Percentiles rank a stretch among this genome's conserved stretches.
Conservation (phyloP, 169 alveolate species). For the Cryptosporidium viatorum region DNA sequence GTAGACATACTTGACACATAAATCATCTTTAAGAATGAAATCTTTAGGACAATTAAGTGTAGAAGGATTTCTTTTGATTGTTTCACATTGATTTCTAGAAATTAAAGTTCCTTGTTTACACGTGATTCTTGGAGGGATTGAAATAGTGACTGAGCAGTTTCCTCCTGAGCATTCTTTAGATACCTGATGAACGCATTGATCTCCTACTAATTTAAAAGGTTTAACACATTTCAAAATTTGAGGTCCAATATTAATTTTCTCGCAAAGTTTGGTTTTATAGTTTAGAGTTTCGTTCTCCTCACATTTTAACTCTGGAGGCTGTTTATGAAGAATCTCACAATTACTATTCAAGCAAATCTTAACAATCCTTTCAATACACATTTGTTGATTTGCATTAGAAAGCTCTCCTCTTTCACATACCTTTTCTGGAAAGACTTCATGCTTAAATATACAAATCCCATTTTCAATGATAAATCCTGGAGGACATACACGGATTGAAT, state of each 20-base stretch:
- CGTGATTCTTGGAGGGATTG: slow-evolving; percentile 23
- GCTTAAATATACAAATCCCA: slow-evolving; percentile 47
- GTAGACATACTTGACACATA: slow-evolving; percentile 10
- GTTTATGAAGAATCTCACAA: slow-evolving; percentile 15
- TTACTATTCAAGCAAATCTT: slow-evolving; percentile 1
- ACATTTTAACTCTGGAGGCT: slow-evolving; percentile 30
- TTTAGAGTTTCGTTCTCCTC: slow-evolving; percentile 10
- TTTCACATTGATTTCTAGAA: slow-evolving; percentile 45
- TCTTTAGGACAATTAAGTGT: slow-evolving; percentile 45
- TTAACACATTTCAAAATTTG: slow-evolving; percentile 42
- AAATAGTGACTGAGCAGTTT: slow-evolving; percentile 48
- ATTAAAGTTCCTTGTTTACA: slow-evolving; percentile 43
- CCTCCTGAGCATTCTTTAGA: slow-evolving; percentile 56
- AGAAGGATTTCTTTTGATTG: slow-evolving; percentile 35
- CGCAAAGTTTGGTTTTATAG: slow-evolving; percentile 23
- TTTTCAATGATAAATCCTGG: slow-evolving; percentile 11
- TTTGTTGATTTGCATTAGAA: not conserved
- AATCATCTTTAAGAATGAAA: slow-evolving; percentile 17
- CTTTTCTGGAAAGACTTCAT: slow-evolving; percentile 2
- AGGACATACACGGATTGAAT: slow-evolving; percentile 27
- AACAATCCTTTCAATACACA: slow-evolving; percentile 30
- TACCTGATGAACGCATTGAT: slow-evolving; percentile 55
- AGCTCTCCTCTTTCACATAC: slow-evolving; percentile 17
- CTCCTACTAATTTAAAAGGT: slow-evolving; percentile 70
- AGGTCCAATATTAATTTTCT: slow-evolving; percentile 11